Percentiles rank a stretch among this genome's conserved stretches.
Conservation (phyloP, 148 eudicot genomes). For the Amaranthus hypochondriacus region DNA sequence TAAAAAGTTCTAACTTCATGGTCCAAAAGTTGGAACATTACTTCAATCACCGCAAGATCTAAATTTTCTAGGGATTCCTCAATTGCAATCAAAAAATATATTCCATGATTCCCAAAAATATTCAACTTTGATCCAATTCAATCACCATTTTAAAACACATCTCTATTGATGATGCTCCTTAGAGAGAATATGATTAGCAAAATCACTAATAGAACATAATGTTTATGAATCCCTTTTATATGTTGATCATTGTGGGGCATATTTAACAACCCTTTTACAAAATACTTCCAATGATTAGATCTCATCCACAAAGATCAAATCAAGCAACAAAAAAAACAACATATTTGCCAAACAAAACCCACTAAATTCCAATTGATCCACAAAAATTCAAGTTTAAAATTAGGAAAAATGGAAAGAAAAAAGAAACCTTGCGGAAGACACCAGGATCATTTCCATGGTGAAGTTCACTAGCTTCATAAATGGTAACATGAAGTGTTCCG, state of each 20-base stretch:
- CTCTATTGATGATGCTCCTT: too few species aligned
- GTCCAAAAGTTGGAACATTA: too few species aligned
- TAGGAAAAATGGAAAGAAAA: neutral
- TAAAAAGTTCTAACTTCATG: neutral
- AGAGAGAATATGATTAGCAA: neutral
- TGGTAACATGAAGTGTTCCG: slow-evolving; percentile 76
- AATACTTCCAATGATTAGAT: neutral
- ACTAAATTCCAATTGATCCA: neutral
- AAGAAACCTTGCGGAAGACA: slow-evolving; percentile 57
- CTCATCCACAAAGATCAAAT: neutral
- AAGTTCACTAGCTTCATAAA: slow-evolving; percentile 62
- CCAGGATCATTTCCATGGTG: slow-evolving; percentile 36
- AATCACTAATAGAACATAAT: neutral
- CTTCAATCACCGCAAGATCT: too few species aligned
- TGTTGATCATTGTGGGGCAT: neutral
- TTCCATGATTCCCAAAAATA: too few species aligned
- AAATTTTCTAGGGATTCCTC: too few species aligned
- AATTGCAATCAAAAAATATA: too few species aligned
- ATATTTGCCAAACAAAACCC: neutral
- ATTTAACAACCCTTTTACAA: neutral
- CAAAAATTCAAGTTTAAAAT: neutral
- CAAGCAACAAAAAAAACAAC: neutral
- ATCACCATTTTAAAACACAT: too few species aligned
- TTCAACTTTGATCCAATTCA: too few species aligned
- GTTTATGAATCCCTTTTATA: neutral